phyloP scores from a whole-genome alignment of 768 basidiomycete genomes.

The Calocera viscosa region DNA sequence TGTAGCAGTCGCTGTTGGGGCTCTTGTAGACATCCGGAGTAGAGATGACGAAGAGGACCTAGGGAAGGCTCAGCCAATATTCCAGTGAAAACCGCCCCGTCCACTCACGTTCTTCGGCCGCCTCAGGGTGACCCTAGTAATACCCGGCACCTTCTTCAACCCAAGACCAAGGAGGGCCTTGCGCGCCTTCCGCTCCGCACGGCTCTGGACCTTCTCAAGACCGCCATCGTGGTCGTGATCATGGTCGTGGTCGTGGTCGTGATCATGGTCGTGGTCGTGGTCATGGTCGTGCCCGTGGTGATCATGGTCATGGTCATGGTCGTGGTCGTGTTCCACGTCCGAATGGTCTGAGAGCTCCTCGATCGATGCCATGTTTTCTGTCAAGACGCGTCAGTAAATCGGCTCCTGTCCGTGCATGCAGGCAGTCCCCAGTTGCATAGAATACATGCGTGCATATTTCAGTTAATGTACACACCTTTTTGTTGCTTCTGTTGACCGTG shows the following conservation, averaged over 20 bases:
- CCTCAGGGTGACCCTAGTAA: conserved; percentile 88
- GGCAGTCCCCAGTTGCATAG: too few species aligned
- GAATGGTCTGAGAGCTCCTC: conserved; percentile 80
- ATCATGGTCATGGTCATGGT: conserved; percentile 39
- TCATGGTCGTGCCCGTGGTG: conserved; percentile 38
- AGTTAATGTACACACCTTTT: not conserved
- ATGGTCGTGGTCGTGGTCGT: conserved; percentile 45
- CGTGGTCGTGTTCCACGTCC: conserved; percentile 34
- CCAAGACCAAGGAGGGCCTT: conserved; percentile 87
- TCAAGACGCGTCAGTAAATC: not conserved
- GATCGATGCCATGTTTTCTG: conserved; percentile 41
- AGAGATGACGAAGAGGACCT: conserved; percentile 86
- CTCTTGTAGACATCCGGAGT: conserved; percentile 97
- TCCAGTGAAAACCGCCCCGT: not conserved
- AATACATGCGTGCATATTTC: not conserved
- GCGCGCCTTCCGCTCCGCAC: conserved; percentile 87
- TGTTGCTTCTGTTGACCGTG: not conserved
- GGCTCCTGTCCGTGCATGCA: not conserved
- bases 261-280: conserved; percentile 43
- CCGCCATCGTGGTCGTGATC: conserved; percentile 74
- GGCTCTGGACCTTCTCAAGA: conserved; percentile 86
- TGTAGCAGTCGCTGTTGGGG: conserved; percentile 93
- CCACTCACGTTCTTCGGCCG: conserved; percentile 78
- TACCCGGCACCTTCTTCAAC: conserved; percentile 80
- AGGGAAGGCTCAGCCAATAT: conserved; percentile 6